These are phyloP conservation scores for Ceratocystis cubensis DNA, from an alignment of 2,329 filamentous ascomycete genomes.

Conservation along the genomic window DNA sequence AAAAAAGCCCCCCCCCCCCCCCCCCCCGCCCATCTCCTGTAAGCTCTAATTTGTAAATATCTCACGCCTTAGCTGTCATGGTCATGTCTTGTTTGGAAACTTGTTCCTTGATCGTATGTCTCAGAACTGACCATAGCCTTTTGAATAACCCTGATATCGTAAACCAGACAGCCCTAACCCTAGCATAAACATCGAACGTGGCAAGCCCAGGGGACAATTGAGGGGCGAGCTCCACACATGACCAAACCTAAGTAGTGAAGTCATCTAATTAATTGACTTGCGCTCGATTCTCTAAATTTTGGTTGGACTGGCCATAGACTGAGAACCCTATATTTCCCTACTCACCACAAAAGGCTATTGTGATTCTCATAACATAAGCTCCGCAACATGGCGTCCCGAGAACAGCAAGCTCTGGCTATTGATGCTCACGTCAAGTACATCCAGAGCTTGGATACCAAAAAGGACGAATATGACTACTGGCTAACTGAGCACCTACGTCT, in stretches of 20 bases:
- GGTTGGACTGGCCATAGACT: too few relatives aligned
- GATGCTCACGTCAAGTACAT: constrained; percentile 77
- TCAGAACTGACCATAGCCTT: neutral
- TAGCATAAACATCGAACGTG: neutral
- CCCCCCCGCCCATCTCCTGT: neutral
- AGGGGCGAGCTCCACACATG: neutral
- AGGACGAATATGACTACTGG: constrained; percentile 95
- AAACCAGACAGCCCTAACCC: neutral
- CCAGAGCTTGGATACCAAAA: constrained; percentile 78
- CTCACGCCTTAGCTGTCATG: neutral
- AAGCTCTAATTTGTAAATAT: neutral
- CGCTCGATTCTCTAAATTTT: too few relatives aligned
- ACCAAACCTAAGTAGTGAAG: too few relatives aligned
- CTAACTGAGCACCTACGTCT: constrained; percentile 91
- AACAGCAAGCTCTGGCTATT: constrained; percentile 36
- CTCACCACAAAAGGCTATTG: too few relatives aligned
- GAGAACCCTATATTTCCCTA: too few relatives aligned
- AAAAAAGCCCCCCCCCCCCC: too few relatives aligned
- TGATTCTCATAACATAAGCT: neutral
- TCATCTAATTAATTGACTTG: too few relatives aligned
- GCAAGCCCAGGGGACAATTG: neutral
- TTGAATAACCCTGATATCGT: too few relatives aligned
- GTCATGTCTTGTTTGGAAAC: neutral
- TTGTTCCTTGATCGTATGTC: neutral
- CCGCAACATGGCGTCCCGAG: constrained; percentile 23